Evolutionary conservation across 768 basidiomycete species (phyloP).

Genomic region (Russula sp.): DNA sequence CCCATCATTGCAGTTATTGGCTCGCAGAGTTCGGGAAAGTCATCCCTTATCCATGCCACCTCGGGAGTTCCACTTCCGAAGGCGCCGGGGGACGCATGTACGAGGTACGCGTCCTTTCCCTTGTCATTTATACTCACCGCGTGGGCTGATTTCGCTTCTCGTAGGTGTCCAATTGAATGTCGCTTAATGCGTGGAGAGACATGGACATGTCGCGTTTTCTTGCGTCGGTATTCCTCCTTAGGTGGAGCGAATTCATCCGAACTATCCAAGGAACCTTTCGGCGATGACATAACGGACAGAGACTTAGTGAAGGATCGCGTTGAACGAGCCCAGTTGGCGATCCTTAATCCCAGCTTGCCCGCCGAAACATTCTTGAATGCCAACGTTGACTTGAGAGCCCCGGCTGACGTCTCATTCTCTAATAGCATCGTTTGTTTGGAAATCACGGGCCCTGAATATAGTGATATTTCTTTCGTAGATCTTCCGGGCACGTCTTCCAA

Average conservation of each 20-base stretch:
- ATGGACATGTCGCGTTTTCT: slow-evolving; percentile 22
- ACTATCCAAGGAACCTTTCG: slow-evolving; percentile 17
- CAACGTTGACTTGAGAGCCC: background rate
- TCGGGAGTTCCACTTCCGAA: slow-evolving; percentile 34
- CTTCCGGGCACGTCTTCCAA: slow-evolving; percentile 31
- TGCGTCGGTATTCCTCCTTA: slow-evolving; percentile 7
- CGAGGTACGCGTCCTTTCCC: slow-evolving; percentile 29
- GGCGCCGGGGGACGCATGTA: slow-evolving; percentile 34
- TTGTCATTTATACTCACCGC: background rate
- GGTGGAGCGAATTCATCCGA: background rate
- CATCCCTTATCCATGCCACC: slow-evolving; percentile 37
- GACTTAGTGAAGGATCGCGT: slow-evolving; percentile 10
- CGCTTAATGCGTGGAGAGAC: slow-evolving; percentile 8
- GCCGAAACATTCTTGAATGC: background rate
- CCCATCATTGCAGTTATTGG: slow-evolving; percentile 36
- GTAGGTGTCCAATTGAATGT: slow-evolving; percentile 29
- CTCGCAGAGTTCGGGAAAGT: slow-evolving; percentile 37
- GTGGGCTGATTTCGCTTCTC: background rate
- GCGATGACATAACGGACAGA: slow-evolving; percentile 6
- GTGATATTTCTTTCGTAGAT: slow-evolving; percentile 37
- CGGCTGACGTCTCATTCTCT: slow-evolving; percentile 30
- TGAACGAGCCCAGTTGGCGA: slow-evolving; percentile 18
- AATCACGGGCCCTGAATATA: slow-evolving; percentile 33
- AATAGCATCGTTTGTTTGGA: slow-evolving; percentile 33
- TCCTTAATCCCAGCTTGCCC: slow-evolving; percentile 20